Evolutionary conservation across 768 basidiomycete species (phyloP).

Genomic region (Holtermanniella nyarrowii): DNA sequence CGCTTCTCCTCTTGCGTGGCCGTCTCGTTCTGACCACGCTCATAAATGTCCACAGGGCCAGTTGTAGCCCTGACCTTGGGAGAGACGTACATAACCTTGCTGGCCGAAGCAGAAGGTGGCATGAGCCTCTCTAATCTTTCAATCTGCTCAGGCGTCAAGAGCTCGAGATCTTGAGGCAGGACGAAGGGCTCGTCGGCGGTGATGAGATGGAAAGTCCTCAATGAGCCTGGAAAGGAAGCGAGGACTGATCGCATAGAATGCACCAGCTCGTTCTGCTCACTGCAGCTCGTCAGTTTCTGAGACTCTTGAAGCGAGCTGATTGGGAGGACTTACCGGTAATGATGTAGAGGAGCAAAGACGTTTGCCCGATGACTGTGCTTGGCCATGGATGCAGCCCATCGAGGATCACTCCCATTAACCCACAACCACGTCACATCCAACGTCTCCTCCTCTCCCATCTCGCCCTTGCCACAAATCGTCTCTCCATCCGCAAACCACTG

Average conservation of each 20-base stretch:
- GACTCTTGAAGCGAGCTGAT: not conserved
- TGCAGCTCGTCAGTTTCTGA: slow-evolving; percentile 3
- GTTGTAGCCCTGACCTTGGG: not conserved
- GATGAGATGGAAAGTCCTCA: slow-evolving; percentile 30
- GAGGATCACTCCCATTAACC: slow-evolving; percentile 34
- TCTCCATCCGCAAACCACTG: slow-evolving; percentile 37
- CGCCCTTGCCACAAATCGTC: slow-evolving; percentile 21
- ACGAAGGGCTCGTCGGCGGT: slow-evolving; percentile 27
- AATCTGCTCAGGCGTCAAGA: slow-evolving; percentile 15
- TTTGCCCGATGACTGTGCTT: slow-evolving; percentile 11
- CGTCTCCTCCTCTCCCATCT: slow-evolving; percentile 31
- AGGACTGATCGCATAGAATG: slow-evolving; percentile 37
- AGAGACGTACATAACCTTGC: not conserved
- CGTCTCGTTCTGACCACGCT: not conserved
- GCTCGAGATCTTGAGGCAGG: slow-evolving; percentile 9
- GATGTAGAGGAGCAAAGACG: slow-evolving; percentile 32
- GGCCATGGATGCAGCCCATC: slow-evolving; percentile 31
- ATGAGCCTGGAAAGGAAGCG: slow-evolving; percentile 24
- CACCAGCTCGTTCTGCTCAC: slow-evolving; percentile 34
- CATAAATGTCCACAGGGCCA: not conserved
- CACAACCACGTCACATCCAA: slow-evolving; percentile 36
- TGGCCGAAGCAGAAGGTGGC: not conserved
- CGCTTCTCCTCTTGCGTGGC: not conserved
- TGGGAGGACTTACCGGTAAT: slow-evolving; percentile 25
- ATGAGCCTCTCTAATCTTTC: slow-evolving; percentile 13